Percentiles rank a stretch among this genome's conserved stretches.
phyloP scores from a whole-genome alignment of 768 basidiomycete species.

The Coprinellus aureogranulatus region DNA sequence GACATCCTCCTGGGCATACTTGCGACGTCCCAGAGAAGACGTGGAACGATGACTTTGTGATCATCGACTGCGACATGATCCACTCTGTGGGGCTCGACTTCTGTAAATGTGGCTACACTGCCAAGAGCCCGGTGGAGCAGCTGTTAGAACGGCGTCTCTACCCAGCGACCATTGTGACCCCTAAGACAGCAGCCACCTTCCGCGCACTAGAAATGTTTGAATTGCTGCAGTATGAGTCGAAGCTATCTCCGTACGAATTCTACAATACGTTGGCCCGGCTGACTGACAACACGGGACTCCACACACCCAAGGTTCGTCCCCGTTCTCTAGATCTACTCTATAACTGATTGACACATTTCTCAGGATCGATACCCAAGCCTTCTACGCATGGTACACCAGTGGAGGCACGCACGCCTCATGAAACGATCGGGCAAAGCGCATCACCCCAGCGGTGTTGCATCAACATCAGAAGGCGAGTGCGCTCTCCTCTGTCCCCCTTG shows the following conservation, averaged over 20 bases:
- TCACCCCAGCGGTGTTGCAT: not conserved
- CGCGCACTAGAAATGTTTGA: not conserved
- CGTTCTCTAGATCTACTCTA: not conserved
- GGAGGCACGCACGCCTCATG: constrained; percentile 18
- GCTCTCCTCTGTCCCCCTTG: constrained; percentile 25
- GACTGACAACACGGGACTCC: not conserved
- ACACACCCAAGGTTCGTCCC: not conserved
- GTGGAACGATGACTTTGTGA: constrained; percentile 21
- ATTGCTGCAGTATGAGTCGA: not conserved
- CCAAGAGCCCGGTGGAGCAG: constrained; percentile 10
- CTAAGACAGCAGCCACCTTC: not conserved
- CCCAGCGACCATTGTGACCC: constrained; percentile 15
- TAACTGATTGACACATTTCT: not conserved
- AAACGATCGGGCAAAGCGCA: constrained; percentile 22
- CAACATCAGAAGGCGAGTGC: constrained; percentile 12
- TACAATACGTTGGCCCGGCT: not conserved
- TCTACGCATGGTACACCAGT: constrained; percentile 8
- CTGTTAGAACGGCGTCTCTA: constrained; percentile 19
- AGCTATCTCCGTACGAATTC: not conserved
- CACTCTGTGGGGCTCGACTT: constrained; percentile 28
- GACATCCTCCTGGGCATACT: constrained; percentile 15
- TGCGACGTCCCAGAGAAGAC: constrained; percentile 13
- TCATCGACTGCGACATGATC: constrained; percentile 27
- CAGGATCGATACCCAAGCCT: constrained; percentile 1
- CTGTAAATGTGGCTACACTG: constrained; percentile 24